A percentile compares a stretch with the other conserved stretches of the same genome.
Conservation (phyloP, 257 asterid species). For the Penstemon barbatus region DNA sequence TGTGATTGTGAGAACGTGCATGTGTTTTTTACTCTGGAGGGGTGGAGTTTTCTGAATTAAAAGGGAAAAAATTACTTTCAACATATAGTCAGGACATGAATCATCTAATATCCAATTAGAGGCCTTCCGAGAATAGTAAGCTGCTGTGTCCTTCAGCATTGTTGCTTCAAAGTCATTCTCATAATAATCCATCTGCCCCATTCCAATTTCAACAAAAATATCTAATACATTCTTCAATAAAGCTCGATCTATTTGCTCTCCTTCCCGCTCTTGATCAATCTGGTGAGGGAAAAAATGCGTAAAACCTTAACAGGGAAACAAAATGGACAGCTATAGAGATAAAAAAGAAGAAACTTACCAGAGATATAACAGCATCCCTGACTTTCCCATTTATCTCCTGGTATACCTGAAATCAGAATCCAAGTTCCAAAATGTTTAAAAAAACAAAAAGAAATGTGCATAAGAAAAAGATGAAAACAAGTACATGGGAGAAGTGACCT, state of each 20-base stretch:
- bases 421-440: slow-evolving; percentile 23
- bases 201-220: slow-evolving; percentile 65
- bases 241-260: slow-evolving; percentile 64
- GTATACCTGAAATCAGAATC: slow-evolving; percentile 67
- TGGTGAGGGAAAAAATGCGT: slow-evolving; percentile 27
- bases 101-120: slow-evolving; percentile 66
- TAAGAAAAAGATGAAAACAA: slow-evolving; percentile 20
- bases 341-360: slow-evolving; percentile 50
- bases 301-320: neutral
- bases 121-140: slow-evolving; percentile 66
- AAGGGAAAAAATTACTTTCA: slow-evolving; percentile 35
- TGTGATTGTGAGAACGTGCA: neutral
- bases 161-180: slow-evolving; percentile 62
- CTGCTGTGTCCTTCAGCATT: slow-evolving; percentile 52
- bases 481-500: neutral
- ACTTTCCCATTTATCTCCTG: slow-evolving; percentile 74
- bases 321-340: slow-evolving; percentile 12
- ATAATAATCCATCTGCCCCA: slow-evolving; percentile 55
- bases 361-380: slow-evolving; percentile 90
- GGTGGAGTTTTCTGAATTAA: too few species aligned
- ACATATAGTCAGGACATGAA: slow-evolving; percentile 72
- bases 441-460: slow-evolving; percentile 13
- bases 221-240: slow-evolving; percentile 58
- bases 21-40: neutral
- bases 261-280: slow-evolving; percentile 71